phyloP scores from a whole-genome alignment of 2,329 filamentous ascomycete species.

The Beauveria bassiana region DNA sequence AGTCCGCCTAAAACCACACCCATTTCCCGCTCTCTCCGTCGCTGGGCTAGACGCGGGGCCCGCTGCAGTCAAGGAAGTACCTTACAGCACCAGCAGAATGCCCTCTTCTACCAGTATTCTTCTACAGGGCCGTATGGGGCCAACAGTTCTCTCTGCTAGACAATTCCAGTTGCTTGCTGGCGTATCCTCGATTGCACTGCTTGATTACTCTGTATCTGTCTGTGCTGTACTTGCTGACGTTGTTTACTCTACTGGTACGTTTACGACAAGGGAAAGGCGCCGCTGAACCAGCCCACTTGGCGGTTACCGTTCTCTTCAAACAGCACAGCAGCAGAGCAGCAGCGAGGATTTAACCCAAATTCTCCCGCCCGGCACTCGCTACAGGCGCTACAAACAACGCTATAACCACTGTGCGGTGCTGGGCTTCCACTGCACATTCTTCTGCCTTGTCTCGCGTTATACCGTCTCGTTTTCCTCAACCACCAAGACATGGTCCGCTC shows the following conservation, averaged over 20 bases:
- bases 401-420: neutral
- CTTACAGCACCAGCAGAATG: no score
- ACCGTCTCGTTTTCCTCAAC: neutral
- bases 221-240: no score
- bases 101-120: no score
- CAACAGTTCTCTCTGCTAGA: no score
- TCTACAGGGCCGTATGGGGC: no score
- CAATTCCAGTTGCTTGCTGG: no score
- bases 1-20: conserved; percentile 1
- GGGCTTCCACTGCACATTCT: neutral
- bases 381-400: neutral
- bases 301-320: neutral
- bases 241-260: neutral
- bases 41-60: neutral
- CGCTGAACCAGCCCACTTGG: conserved; percentile 2
- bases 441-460: neutral
- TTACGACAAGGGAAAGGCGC: conserved; percentile 1
- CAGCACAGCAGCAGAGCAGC: neutral
- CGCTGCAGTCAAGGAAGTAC: no score
- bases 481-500: neutral
- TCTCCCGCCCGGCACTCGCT: neutral
- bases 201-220: no score
- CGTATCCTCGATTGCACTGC: no score
- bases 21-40: conserved; percentile 1
- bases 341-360: neutral